Evolutionary conservation across 225 moss, liverwort and hornwort genomes (phyloP), one percentile per base, ranked within the genome.

Genomic region (Bryoerythrophyllum caledonicum): DNA sequence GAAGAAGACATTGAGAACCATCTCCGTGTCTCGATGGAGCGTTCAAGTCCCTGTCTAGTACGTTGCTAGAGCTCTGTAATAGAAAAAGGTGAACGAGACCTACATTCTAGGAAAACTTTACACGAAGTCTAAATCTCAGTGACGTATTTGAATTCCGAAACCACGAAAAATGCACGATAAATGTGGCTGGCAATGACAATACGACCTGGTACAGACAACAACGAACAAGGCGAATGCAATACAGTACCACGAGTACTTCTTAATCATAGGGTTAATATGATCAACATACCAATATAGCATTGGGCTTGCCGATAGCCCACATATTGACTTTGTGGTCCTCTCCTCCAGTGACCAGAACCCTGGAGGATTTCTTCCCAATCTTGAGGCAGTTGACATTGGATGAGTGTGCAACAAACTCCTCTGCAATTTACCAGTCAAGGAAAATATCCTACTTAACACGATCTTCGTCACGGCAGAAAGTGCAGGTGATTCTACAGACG

Each of bases 321-420:
- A 99, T 99, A 71, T 99, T 99, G 66, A 99, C 95, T 88, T 99
- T 99, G 84, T 95, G 95, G 82, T 99, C 99, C 80, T 99, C 99
- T 74, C 99, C 99, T 57, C 99, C 99, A 56, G 99, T 99, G 82
- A 99, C 99, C 65, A 99, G 81, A 71, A 99, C 95, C 87, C 99
- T 86, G 74, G 91, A 99, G 71, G 99, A 93, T 86, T 99, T 99
- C 88, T 99, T 99, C 76, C 99, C 99, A 83, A 99, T 99, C 75
- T 95, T 90, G 78, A 99, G 91, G 81, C 99, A 99, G 88, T 92
- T 99, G 90, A 99, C 99, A 99, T 99, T 95, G 83, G 95, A 93
- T 56, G 99, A 81, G 70, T 99, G 99, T 71, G 99, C 99, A 84
- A 99, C 99, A 87, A 99, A 99, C 90, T 99, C 99, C 91, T 99